Base-by-base conservation (phyloP, 257 asterid genomes). In the Gentiana macrophylla region DNA sequence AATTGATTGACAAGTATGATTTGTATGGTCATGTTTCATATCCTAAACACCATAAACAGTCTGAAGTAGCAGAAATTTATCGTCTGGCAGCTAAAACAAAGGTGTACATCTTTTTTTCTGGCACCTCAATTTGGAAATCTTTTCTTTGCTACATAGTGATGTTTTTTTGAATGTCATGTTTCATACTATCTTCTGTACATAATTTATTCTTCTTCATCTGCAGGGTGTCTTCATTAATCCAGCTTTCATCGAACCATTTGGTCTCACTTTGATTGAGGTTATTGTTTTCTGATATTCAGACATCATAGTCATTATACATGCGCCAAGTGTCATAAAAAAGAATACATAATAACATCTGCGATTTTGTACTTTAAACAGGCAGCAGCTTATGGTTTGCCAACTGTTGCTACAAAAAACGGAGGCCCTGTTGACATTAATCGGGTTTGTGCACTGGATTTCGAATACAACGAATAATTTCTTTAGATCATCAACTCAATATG, bases 141-240 rank as follows among this genome's bases (percentile, higher is more conserved):
- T 3, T 8, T 24, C 24, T 24, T 33, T 44, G n/a, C 37, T 55
- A 5, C 9, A 10, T 12, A 1, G 13, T 43, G 11, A 3, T 8
- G 8, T 12, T 15, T 37, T 13, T 49, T 12, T 37, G 6, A 38
- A 12, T 36, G 1, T 24, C 24, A 32, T 37, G 15, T 37, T 49
- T 9, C 8, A 38, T 49, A 8, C 13, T n/a, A 15, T 32, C 44
- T 37, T 35, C 41, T 37, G 65, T 51, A 35, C 63, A 33, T 66
- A 49, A 66, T 44, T 49, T 53, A 9, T 10, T 45, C 44, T 55
- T 6, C 15, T 38, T 38, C 50, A 55, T 63, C 65, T 65, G 71
- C 64, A 85, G 95, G 95, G 95, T 45, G 95, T 86, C 63, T 86
- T 86, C 75, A 82, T 86, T 62, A 86, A 86, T 74, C 95, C 93